Base-by-base conservation (phyloP, 2,329 filamentous ascomycete species). In the Ascochyta koolunga region DNA sequence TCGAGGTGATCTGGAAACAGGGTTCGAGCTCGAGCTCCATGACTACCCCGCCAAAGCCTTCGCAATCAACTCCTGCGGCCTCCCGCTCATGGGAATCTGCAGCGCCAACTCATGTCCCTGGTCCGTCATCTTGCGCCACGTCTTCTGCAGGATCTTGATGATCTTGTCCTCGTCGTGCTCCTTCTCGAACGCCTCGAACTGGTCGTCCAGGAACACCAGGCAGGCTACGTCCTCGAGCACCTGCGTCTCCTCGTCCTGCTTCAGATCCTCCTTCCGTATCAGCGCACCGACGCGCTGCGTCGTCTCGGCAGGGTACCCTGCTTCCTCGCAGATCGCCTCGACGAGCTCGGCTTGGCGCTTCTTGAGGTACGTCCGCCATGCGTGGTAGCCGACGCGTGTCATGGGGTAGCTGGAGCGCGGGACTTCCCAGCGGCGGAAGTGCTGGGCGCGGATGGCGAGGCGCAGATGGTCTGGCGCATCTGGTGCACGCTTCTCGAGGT, bases 401-500 rank as follows among this genome's bases (percentile, higher is more conserved):
- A 86, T 86, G 6, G 91, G 89, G 74, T 90, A 93, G 32, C 81
- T 83, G 60, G 80, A 78, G 42, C 91, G 87, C 0, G 90, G 89
- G 1, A 93, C 84, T 75, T 96, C 89, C 91, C 91, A 96, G 76
- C 90, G 86, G 47, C 87, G 84, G 66, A 96, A 90, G 74, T 96
- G 91, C 73, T 96, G 91, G 10, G 90, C 91, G 61, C 90, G 87
- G 61, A 92, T 89, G 16, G 91, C 91, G 40, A 95, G 80, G 58
- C 85, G 85, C 48, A 96, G 80, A 21, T 84, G 76, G 1, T 87
- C 86, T 2, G 88, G 86, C 1, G 90, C 86, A 24, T 79, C 63
- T 0, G 89, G 86, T 8, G 77, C 76, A 58, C 86, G 84, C 15
- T 81, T 76, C 8, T 79, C 70, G 27, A 96, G 86, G 81, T 89